phyloP scores from a whole-genome alignment of 768 basidiomycete species.

The Lactarius sanguifluus region DNA sequence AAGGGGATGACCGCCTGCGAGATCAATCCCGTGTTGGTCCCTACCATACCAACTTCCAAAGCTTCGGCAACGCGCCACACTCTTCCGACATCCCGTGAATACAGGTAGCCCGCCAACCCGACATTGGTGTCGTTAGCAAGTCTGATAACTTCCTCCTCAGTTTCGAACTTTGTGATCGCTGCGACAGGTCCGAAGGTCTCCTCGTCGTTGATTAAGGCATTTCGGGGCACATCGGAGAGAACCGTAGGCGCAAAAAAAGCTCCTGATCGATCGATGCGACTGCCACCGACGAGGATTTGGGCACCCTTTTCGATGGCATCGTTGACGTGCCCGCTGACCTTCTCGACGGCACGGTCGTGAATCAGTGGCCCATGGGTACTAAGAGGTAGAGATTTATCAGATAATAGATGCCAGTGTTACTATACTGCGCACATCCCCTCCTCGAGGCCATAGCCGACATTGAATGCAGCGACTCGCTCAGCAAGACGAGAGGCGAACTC shows the following conservation, averaged over 20 bases:
- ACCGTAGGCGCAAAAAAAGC: conserved; percentile 88
- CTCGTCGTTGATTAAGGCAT: conserved; percentile 67
- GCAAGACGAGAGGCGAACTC: conserved; percentile 88
- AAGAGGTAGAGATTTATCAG: not conserved
- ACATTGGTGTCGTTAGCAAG: conserved; percentile 81
- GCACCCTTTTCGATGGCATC: conserved; percentile 88
- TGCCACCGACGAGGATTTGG: conserved; percentile 87
- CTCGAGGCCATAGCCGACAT: conserved; percentile 86
- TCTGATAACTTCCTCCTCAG: conserved; percentile 88
- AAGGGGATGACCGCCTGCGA: conserved; percentile 83
- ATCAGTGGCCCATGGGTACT: conserved; percentile 97
- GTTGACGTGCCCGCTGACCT: conserved; percentile 82
- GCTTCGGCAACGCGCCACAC: conserved; percentile 95
- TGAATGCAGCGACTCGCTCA: conserved; percentile 78
- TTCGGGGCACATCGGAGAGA: conserved; percentile 74
- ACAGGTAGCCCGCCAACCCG: conserved; percentile 96
- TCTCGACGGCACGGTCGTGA: conserved; percentile 79
- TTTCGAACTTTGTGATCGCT: conserved; percentile 84
- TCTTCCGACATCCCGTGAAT: conserved; percentile 78
- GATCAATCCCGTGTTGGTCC: conserved; percentile 76
- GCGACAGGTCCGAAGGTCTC: conserved; percentile 97
- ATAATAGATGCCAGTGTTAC: not conserved
- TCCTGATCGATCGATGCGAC: conserved; percentile 53
- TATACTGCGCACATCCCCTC: conserved; percentile 57
- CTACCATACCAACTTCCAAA: conserved; percentile 93